These are phyloP conservation scores for Phytophthora crassamura DNA, from an alignment of 352 stramenopile species.

Conservation along the genomic window DNA sequence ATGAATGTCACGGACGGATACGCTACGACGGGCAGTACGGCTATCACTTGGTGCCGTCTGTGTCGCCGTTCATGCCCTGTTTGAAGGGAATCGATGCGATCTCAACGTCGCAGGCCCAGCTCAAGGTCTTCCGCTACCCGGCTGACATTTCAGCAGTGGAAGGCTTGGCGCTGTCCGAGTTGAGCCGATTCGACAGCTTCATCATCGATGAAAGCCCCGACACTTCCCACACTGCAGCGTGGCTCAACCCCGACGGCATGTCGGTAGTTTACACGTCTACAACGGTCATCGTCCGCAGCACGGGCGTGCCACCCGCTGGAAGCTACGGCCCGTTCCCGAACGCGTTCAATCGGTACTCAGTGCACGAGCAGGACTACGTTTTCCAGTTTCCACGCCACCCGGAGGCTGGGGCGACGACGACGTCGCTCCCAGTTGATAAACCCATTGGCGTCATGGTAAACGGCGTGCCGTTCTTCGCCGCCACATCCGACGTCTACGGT, in stretches of 20 bases:
- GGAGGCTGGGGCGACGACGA: slow-evolving; percentile 21
- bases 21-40: slow-evolving; percentile 54
- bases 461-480: slow-evolving; percentile 70
- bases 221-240: slow-evolving; percentile 31
- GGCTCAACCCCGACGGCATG: slow-evolving; percentile 59
- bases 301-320: slow-evolving; percentile 45
- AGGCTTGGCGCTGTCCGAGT: slow-evolving; percentile 50
- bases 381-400: slow-evolving; percentile 69
- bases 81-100: slow-evolving; percentile 52
- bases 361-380: slow-evolving; percentile 68
- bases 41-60: slow-evolving; percentile 53
- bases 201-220: slow-evolving; percentile 60
- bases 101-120: slow-evolving; percentile 9
- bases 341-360: slow-evolving; percentile 52
- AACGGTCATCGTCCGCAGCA: slow-evolving; percentile 66
- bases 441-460: slow-evolving; percentile 79
- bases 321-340: slow-evolving; percentile 76
- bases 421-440: slow-evolving; percentile 44
- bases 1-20: slow-evolving; percentile 64
- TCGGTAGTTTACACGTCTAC: slow-evolving; percentile 61
- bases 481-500: slow-evolving; percentile 41
- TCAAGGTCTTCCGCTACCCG: slow-evolving; percentile 57
- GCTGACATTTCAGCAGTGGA: slow-evolving; percentile 56
- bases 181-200: slow-evolving; percentile 58
- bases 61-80: slow-evolving; percentile 59